These are phyloP conservation scores for Jaltomata sinuosa DNA, from an alignment of 257 asterid species.

Conservation along the genomic window DNA sequence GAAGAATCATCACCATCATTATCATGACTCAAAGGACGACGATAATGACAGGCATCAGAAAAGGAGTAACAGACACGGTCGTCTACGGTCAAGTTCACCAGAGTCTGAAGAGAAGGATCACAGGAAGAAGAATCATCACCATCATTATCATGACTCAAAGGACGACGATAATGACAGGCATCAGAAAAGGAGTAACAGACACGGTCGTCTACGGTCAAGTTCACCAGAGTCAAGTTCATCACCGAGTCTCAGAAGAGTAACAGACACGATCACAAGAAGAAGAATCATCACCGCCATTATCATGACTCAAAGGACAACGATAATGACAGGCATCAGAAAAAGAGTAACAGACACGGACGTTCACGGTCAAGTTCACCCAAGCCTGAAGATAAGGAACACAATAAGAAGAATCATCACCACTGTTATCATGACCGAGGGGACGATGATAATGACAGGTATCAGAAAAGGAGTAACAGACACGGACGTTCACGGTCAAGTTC, in stretches of 20 bases:
- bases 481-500: no score
- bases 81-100: not conserved
- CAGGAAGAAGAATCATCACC: not conserved
- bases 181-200: not conserved
- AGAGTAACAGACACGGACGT: no score
- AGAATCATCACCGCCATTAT: no score
- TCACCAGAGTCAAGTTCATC: not conserved
- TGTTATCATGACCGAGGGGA: no score
- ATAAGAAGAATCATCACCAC: no score
- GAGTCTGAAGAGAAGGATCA: not conserved
- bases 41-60: not conserved
- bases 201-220: not conserved
- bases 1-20: not conserved
- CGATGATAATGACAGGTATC: not conserved
- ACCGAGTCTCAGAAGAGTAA: not conserved
- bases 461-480: not conserved
- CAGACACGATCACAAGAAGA: no score
- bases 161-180: not conserved
- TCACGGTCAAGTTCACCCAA: no score
- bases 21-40: constrained; percentile 10
- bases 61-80: not conserved
- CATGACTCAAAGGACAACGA: no score
- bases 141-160: constrained; percentile 13
- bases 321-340: no score
- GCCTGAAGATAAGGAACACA: no score